Conservation (phyloP, 768 basidiomycete genomes). For the Serendipita sp. region DNA sequence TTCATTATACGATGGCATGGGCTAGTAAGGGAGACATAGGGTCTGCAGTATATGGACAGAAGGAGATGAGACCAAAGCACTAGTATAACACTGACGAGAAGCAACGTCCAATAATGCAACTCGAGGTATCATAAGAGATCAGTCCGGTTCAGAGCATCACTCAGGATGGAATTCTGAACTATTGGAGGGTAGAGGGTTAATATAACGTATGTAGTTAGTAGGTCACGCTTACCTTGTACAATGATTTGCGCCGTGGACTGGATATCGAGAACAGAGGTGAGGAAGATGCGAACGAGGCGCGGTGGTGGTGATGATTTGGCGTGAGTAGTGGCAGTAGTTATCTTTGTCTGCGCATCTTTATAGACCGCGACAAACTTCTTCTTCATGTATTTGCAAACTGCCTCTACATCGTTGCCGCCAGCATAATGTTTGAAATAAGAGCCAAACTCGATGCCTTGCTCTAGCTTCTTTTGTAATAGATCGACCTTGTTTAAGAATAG, state of each 20-base stretch:
- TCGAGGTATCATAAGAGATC: too few species aligned
- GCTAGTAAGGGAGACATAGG: too few species aligned
- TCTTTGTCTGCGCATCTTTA: neutral
- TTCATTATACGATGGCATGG: too few species aligned
- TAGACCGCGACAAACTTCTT: neutral
- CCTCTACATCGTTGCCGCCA: neutral
- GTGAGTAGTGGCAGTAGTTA: neutral
- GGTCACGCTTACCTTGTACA: neutral
- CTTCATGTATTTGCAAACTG: slow-evolving; percentile 6
- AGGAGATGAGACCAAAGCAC: too few species aligned
- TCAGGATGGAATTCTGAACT: neutral
- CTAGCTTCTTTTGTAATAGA: slow-evolving; percentile 25
- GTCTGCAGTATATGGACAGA: too few species aligned
- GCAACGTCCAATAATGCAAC: too few species aligned
- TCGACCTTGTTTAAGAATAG: slow-evolving; percentile 26
- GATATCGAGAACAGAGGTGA: neutral
- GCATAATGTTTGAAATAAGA: slow-evolving; percentile 44
- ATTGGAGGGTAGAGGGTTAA: neutral
- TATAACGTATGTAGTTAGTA: too few species aligned
- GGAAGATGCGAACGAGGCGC: neutral
- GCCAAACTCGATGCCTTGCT: slow-evolving; percentile 37
- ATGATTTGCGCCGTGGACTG: neutral
- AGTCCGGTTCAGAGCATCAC: neutral
- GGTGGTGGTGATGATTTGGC: neutral
- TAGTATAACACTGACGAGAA: too few species aligned